Base-by-base conservation (phyloP, 345 rosid species). In the Eucalyptus regnans region DNA sequence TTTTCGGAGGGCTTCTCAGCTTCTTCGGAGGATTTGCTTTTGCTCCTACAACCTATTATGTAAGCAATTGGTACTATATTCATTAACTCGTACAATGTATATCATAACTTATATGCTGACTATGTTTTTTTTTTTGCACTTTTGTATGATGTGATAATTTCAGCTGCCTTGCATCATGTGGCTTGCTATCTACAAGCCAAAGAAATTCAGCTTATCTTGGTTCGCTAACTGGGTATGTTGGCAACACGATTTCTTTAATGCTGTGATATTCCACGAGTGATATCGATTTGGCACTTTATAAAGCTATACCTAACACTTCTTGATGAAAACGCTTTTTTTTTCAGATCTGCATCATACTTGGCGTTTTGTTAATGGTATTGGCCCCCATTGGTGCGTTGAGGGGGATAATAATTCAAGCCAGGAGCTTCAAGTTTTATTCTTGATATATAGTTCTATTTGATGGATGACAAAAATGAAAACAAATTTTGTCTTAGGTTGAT, bases 1-100 rank as follows among this genome's bases (percentile, higher is more conserved):
- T 96, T 89, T 96, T 96, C 48, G 98, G 99, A 48, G 98, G 95
- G 79, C 95, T 94, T 41, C 94, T 96, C 4, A 89, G 97, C 23
- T 96, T 96, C 94, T 94, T 96, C 33, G 98, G 99, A 88, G 98
- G 97, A 91, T 96, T 96, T 76, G 98, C 96, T 56, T 96, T 96
- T 46, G 96, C 98, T 48, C 98, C 99, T 17, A 94, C 97, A 3
- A 89, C 96, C 49, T 96, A 95, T 87, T 95, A 87, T 54, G 98
- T 96, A 92, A 92, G 92, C 16, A 46, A 31, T 86, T 2, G 4
- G 51, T 31, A 7, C 46, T 46, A 31, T 6, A 33, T 58, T 46
- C 71, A 11, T 27, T 60, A 48, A 56, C 52, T n/a, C 7, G 80
- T 20, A 52, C 25, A 20, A 18, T 3, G 56, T 54, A 1, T 23